Evolutionary conservation across 2,329 filamentous ascomycete species (phyloP), one percentile per base, ranked within the genome.

Genomic region (Helotiales sp.): DNA sequence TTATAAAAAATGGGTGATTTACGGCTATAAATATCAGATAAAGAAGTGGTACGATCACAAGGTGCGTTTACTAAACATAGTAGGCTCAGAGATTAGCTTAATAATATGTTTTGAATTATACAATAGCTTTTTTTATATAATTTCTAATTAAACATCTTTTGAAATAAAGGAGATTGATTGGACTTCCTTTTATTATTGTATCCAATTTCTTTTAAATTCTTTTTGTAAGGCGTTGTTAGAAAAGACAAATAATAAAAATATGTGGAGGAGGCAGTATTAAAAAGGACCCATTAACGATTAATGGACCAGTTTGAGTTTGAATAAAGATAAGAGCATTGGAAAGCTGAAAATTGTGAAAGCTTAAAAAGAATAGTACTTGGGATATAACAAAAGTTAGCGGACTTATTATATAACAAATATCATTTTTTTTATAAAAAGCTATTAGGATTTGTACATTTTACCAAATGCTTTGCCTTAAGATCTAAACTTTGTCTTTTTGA

Each of bases 221-320:
- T 81, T 83, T n/a, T 77, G 79, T 30, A 73, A 76, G 8, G 76
- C 75, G 1, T 76, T 73, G 7, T 70, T 82, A n/a, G 79, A 84
- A 69, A 76, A 77, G 40, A 79, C 80, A 68, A 78, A 80, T n/a
- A 82, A 83, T 63, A 73, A 77, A 50, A 79, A 80, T 22, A 83
- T 89, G 52, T 93, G 89, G 85, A 83, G 91, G 7, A 85, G 91
- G 17, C 83, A 90, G 59, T 88, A 92, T 71, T 80, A 80, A 30
- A 91, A 93, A 75, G 91, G 91, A 0, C 86, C 89, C 0, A 87
- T 93, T 17, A 90, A 93, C 71, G 89, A 93, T 72, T 85, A 89
- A 2, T 94, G 91, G 91, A 90, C 87, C 0, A 86, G 88, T 65
- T 79, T 94, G 3, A 84, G 84, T 3, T 79, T 93, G 1, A 83